Evolutionary conservation across 1,284 basidiomycete genomes (phyloP), one percentile per base, ranked within the genome.

Genomic region (Boletellus sp.): DNA sequence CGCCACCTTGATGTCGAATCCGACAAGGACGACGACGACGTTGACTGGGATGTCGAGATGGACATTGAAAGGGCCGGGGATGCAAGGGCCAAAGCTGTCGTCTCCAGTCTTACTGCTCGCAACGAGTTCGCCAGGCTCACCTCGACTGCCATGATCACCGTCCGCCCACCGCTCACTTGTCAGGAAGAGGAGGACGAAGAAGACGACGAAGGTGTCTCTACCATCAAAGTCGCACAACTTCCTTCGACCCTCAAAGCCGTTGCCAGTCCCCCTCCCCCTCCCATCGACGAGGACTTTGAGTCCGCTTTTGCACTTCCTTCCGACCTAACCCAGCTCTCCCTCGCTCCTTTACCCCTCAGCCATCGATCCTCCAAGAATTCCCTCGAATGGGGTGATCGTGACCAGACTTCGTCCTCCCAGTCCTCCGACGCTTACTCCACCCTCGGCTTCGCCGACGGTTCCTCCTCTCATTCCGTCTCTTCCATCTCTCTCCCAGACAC

Each of bases 391-490:
- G 85, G 85, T 33, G 88, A 90, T 71, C 85, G 82, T 66, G 86
- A 91, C 61, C 81, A 87, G 49, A 87, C 88, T 2, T 82, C 79
- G 2, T 89, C 89, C 12, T 91, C 89, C 4, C 85, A 88, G 60
- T 90, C 88, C 15, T 91, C 89, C 22, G 89, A 91, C 65, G 80
- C 88, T 6, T 89, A 87, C 61, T 90, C 87, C 35, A 78, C 82
- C 36, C 77, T 90, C 37, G 86, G 86, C 44, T 85, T 90, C 57
- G 79, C 82, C 46, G 84, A 83, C 59, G 78, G 78, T 33, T 87
- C 82, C 5, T 82, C 85, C 8, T 89, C 86, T 22, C 84, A 82
- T 53, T 88, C 84, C 42, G 79, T 80, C 4, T 80, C 82, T 1
- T 85, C 83, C 6, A 74, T 78, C 24, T 87, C 86, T 40, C 70